A percentile compares a stretch with the other conserved stretches of the same genome.
phyloP scores from a whole-genome alignment of 2,329 filamentous ascomycete species.

The Penicillium sp. region DNA sequence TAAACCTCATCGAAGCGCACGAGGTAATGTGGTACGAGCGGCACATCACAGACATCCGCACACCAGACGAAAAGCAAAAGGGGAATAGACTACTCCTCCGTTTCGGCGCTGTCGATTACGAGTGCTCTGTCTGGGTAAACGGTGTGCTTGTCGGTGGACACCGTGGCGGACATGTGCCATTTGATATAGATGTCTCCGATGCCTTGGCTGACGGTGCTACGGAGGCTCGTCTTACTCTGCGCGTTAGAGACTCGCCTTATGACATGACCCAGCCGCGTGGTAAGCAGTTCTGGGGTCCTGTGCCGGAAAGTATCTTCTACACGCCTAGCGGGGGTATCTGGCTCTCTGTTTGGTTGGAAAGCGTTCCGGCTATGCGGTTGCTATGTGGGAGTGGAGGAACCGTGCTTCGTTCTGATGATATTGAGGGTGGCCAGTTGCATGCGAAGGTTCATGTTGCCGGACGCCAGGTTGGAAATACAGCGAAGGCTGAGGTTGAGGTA shows the following conservation, averaged over 20 bases:
- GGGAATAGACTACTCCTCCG: slow-evolving; percentile 43
- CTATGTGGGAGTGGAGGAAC: slow-evolving; percentile 60
- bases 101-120: slow-evolving; percentile 53
- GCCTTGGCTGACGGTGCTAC: slow-evolving; percentile 11
- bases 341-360: slow-evolving; percentile 70
- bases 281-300: slow-evolving; percentile 63
- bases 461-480: slow-evolving; percentile 36
- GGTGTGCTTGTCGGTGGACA: slow-evolving; percentile 51
- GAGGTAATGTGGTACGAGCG: slow-evolving; percentile 68
- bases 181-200: slow-evolving; percentile 57
- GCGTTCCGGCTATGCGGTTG: slow-evolving; percentile 50
- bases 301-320: slow-evolving; percentile 61
- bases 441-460: slow-evolving; percentile 50
- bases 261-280: slow-evolving; percentile 64
- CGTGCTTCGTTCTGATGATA: slow-evolving; percentile 55
- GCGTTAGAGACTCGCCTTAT: slow-evolving; percentile 62
- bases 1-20: slow-evolving; percentile 60
- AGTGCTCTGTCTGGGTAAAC: slow-evolving; percentile 56
- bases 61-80: slow-evolving; percentile 38
- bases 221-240: slow-evolving; percentile 50
- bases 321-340: slow-evolving; percentile 70
- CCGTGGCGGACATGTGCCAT: slow-evolving; percentile 61
- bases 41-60: slow-evolving; percentile 50
- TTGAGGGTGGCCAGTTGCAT: slow-evolving; percentile 52
- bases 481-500: slow-evolving; percentile 52